Evolutionary conservation across 208 protist genomes (phyloP).

Genomic region (Wallacemonas sp.): DNA sequence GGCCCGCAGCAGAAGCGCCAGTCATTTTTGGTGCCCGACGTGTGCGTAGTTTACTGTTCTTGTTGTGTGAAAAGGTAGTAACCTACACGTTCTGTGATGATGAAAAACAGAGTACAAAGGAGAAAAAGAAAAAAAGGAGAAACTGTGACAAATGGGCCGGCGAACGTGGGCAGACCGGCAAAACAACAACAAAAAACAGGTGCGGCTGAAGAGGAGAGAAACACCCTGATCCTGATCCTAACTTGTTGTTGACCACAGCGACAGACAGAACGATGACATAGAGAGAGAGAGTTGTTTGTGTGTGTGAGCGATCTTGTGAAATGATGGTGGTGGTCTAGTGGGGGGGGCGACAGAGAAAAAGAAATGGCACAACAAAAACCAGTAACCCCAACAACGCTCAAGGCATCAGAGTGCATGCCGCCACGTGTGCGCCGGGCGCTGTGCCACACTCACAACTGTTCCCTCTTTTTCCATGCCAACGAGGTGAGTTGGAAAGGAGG

Average conservation of each 20-base stretch:
- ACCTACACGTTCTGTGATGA: no score
- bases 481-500: no score
- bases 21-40: neutral
- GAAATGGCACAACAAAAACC: neutral
- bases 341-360: neutral
- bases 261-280: no score
- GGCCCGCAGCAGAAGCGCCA: neutral
- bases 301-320: neutral
- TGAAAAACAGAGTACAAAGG: neutral
- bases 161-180: no score
- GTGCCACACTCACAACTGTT: neutral
- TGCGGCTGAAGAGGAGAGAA: neutral
- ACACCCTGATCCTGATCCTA: no score
- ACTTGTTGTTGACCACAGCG: no score
- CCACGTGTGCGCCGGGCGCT: neutral
- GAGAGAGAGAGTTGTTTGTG: no score
- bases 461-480: no score
- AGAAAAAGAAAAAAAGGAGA: no score
- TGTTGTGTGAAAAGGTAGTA: no score
- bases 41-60: no score
- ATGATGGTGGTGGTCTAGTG: neutral
- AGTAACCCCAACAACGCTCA: neutral
- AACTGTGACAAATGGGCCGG: no score
- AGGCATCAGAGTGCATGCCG: neutral
- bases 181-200: neutral